Evolutionary conservation across 352 stramenopile species (phyloP).

Genomic region (Globisporangium irregulare): DNA sequence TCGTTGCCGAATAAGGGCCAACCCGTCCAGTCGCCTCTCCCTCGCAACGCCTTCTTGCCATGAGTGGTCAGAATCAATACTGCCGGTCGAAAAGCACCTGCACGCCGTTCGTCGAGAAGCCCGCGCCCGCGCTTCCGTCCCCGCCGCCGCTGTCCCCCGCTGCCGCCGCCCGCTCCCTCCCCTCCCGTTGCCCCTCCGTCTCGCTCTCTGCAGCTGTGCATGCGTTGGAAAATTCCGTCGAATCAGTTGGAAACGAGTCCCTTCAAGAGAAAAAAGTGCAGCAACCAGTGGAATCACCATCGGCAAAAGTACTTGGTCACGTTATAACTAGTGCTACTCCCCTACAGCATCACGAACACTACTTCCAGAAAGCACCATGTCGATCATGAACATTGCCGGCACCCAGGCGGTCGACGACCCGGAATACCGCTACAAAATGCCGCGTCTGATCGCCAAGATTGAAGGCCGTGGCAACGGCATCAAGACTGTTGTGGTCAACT

Average conservation of each 20-base stretch:
- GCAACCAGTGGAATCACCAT: conserved; percentile 24
- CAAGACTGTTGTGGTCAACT: conserved; percentile 99
- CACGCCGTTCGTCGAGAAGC: background rate
- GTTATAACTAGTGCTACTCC: conserved; percentile 22
- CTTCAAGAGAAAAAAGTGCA: conserved; percentile 78
- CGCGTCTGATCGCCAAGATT: conserved; percentile 94
- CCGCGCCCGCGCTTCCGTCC: background rate
- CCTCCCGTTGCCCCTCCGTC: conserved; percentile 2
- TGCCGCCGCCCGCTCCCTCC: background rate
- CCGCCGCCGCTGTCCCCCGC: background rate
- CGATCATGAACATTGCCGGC: conserved; percentile 90
- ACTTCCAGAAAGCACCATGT: conserved; percentile 44
- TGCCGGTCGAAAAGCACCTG: conserved; percentile 12
- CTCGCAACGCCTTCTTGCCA: background rate
- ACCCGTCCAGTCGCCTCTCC: background rate
- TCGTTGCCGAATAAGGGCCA: background rate
- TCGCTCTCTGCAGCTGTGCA: conserved; percentile 62
- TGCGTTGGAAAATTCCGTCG: conserved; percentile 84
- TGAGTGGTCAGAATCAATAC: conserved; percentile 8
- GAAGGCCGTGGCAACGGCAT: conserved; percentile 99
- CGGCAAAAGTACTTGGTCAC: conserved; percentile 31
- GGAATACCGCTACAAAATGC: conserved; percentile 99
- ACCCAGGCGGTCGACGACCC: conserved; percentile 90
- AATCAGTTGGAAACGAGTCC: conserved; percentile 73
- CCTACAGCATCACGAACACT: background rate